phyloP scores from a whole-genome alignment of 2,329 filamentous ascomycete species.

The Aciculosporium take region DNA sequence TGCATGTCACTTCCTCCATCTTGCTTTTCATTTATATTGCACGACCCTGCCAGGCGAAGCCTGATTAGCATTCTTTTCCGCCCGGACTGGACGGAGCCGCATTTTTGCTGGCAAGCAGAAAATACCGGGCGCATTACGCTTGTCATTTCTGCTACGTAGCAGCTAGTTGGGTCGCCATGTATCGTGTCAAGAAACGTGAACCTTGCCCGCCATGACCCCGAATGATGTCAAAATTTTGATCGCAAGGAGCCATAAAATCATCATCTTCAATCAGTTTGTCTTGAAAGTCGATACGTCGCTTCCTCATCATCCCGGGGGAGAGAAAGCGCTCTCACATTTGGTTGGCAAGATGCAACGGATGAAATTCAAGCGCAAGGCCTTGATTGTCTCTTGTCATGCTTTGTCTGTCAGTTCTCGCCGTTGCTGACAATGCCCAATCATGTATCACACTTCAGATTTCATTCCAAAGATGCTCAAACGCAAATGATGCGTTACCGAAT shows the following conservation, averaged over 20 bases:
- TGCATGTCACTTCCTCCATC: no score
- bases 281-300: conserved; percentile 83
- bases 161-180: not conserved
- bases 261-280: conserved; percentile 70
- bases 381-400: conserved; percentile 9
- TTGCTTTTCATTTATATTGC: no score
- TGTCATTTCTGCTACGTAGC: not conserved
- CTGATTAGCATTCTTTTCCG: no score
- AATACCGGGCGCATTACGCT: no score
- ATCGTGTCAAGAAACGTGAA: not conserved
- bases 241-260: conserved; percentile 61
- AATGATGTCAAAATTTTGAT: conserved; percentile 55
- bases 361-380: conserved; percentile 69
- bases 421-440: not conserved
- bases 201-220: conserved; percentile 24
- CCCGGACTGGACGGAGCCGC: no score
- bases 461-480: conserved; percentile 61
- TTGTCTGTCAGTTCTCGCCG: not conserved
- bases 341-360: conserved; percentile 84
- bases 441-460: conserved; percentile 42
- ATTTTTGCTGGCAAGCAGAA: no score
- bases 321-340: conserved; percentile 86
- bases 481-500: conserved; percentile 75
- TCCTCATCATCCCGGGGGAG: conserved; percentile 79
- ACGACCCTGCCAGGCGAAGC: no score